Base-by-base conservation (phyloP, 495 filamentous ascomycete species). In the Hyaloscypha finlandica region DNA sequence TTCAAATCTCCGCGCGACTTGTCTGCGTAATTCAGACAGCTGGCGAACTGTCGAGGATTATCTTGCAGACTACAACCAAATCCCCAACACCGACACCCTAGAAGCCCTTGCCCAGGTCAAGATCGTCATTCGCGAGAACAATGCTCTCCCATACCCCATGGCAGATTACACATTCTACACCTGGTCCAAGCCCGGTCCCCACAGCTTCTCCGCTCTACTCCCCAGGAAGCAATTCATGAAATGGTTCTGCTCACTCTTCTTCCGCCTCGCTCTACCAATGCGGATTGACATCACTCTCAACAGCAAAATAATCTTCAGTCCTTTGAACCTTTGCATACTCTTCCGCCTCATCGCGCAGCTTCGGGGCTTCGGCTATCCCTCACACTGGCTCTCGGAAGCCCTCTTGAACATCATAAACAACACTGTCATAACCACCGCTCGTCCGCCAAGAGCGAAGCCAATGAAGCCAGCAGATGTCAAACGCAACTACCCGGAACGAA, bases 221-320 rank as follows among this genome's bases (percentile, higher is more conserved):
- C 39, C 60, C 16, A 14, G 45, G 11, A 39, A n/a, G 19, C 1
- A 63, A 52, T 63, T 63, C 45, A 51, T 25, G 30, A 63, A 52
- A 52, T 63, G 42, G 60, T 33, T 63, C n/a, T 63, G 51, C 31
- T 35, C 19, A 16, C 60, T 63, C 6, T 63, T 63, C 20, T 63
- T 48, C 37, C 37, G 60, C 4, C 6, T 63, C 20, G 25, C 30
- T 11, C n/a, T 63, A 22, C 60, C 60, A 12, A 48, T 63, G 20
- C 14, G 30, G 16, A 14, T 20, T 14, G 12, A 52, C 20, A 9
- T 63, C 4, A 5, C 9, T 3, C 8, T 6, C 6, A n/a, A 63
- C 6, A n/a, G 30, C 37, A 39, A 48, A 19, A 39, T 51, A 19
- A 63, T 30, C 22, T 33, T 51, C 39, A 22, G 9, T 11, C 25